Percentiles rank a stretch among this genome's conserved stretches.
Evolutionary conservation across 176 grass and related monocot genomes (phyloP).

Genomic region (Cenchrus purpureus): DNA sequence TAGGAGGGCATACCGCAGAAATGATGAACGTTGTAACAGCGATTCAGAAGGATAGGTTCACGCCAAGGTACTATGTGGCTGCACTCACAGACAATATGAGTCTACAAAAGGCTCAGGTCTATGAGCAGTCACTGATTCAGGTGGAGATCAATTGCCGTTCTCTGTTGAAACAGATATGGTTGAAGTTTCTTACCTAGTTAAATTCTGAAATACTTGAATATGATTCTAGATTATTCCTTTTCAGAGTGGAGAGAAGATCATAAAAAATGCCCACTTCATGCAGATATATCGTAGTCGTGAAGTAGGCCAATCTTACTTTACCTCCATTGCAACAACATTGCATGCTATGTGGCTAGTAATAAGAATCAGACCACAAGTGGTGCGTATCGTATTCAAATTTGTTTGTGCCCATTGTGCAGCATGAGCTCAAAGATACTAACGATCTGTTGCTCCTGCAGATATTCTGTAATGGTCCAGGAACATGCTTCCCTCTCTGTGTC

Average conservation of each 20-base stretch:
- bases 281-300: slow-evolving; percentile 96
- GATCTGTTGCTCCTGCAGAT: slow-evolving; percentile 59
- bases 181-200: slow-evolving; percentile 19
- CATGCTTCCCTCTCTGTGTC: slow-evolving; percentile 82
- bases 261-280: slow-evolving; percentile 58
- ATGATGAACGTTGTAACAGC: slow-evolving; percentile 83
- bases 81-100: slow-evolving; percentile 95
- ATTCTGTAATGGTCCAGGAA: slow-evolving; percentile 94
- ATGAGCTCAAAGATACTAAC: slow-evolving; percentile 33
- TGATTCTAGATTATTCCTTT: slow-evolving; percentile 20
- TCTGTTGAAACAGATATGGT: neutral
- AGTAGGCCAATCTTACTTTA: slow-evolving; percentile 96
- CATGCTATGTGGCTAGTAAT: slow-evolving; percentile 88
- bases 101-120: slow-evolving; percentile 82
- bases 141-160: slow-evolving; percentile 31
- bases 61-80: slow-evolving; percentile 80
- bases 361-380: slow-evolving; percentile 91
- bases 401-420: neutral
- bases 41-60: slow-evolving; percentile 80
- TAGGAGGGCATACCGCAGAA: slow-evolving; percentile 93
- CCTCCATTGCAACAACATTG: slow-evolving; percentile 79
- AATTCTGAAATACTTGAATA: neutral
- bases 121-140: slow-evolving; percentile 69
- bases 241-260: slow-evolving; percentile 50
- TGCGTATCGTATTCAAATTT: slow-evolving; percentile 40